Evolutionary conservation across 139 green algal species (phyloP).

Genomic region (Chlorella sp.): DNA sequence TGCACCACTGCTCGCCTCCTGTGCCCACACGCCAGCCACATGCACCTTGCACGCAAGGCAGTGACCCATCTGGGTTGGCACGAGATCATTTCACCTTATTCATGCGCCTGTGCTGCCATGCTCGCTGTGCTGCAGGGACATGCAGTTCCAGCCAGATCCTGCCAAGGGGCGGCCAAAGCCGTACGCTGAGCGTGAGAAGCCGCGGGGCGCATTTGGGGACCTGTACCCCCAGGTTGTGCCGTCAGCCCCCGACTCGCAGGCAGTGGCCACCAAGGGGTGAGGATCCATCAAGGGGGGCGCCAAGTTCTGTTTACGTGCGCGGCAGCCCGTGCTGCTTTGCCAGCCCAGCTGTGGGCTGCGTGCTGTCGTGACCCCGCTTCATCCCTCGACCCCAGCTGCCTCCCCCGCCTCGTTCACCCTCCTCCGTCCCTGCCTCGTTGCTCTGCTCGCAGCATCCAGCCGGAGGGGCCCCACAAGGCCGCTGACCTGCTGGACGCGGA

Average conservation of each 20-base stretch:
- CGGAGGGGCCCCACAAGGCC: conserved; percentile 57
- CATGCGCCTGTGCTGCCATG: no score
- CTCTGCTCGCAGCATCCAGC: conserved; percentile 39
- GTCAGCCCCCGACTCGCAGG: conserved; percentile 13
- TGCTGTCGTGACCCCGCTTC: no score
- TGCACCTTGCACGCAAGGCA: not conserved
- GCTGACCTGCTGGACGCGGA: conserved; percentile 73
- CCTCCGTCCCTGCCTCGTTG: not conserved
- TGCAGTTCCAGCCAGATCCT: conserved; percentile 49
- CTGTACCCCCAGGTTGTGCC: conserved; percentile 74
- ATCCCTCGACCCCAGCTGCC: no score
- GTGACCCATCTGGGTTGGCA: no score
- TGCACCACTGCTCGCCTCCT: not conserved
- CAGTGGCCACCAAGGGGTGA: conserved; percentile 36
- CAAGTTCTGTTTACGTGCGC: no score
- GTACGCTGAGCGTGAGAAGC: conserved; percentile 26
- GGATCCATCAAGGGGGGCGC: no score
- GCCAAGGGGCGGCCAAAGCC: conserved; percentile 18
- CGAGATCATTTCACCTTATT: no score
- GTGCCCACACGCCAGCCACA: no score
- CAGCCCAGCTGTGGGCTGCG: no score
- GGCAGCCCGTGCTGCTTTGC: no score
- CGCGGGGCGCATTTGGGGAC: conserved; percentile 77
- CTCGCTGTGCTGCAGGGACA: conserved; percentile 33
- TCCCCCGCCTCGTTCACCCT: no score